Base-by-base conservation (phyloP, 345 rosid species). In the Carallia pectinifolia region DNA sequence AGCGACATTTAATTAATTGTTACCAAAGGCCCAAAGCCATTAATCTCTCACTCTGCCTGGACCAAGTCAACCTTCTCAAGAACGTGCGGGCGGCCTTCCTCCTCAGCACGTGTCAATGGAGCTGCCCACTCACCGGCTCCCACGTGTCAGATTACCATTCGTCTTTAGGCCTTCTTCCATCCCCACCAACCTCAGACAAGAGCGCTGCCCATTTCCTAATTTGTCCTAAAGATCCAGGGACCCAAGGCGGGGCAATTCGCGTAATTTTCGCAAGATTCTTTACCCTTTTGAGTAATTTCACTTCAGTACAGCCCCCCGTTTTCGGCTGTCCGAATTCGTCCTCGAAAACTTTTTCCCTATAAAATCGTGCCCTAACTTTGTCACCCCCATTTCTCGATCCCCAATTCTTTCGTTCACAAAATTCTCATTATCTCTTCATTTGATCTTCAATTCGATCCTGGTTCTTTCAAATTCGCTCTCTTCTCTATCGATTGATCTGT, bases 211-310 rank as follows among this genome's bases (percentile, higher is more conserved):
- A 31, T 50, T 69, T 61, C 66, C 66, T 6, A 62, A 30, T 56
- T 50, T 48, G 56, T 72, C 70, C 53, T 33, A 1, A 16, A 2
- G 65, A 66, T 65, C 54, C 77, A 44, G 6, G 58, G 67, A 58
- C 73, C 65, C 29, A 0, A 12, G 8, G 31, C 15, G n/a, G 71
- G 81, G 75, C 69, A 73, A 53, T 37, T 58, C 34, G 6, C 54
- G 84, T 83, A 72, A 83, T 59, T 75, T 47, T 6, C 1, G 0
- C 27, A 16, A 61, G 60, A 67, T 13, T 76, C 54, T n/a, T 23
- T 13, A 62, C 70, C 36, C 40, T 66, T 44, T 77, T 59, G 58
- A 2, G 80, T 79, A 70, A 62, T 64, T 79, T 15, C 17, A 0
- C 4, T 0, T 54, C n/a, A 10, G 0, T 0, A 12, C 38, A 17